Evolutionary conservation across 2,329 filamentous ascomycete species (phyloP).

Genomic region (Allantophomopsis cytisporea): DNA sequence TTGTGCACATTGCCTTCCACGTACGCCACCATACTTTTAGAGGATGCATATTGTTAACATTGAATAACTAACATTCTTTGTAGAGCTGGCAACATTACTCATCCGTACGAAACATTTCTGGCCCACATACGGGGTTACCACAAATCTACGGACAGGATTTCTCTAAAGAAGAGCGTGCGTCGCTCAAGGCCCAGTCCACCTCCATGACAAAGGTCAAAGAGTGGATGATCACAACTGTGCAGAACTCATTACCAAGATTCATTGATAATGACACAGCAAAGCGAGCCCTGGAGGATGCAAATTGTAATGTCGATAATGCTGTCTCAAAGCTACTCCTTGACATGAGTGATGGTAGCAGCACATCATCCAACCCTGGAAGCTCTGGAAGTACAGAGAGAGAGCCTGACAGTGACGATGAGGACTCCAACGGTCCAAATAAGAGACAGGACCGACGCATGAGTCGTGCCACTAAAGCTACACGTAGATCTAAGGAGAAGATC

Average conservation of each 20-base stretch:
- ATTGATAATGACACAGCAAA: conserved; percentile 34
- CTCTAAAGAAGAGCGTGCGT: conserved; percentile 23
- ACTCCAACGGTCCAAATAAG: conserved; percentile 32
- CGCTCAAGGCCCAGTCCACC: conserved; percentile 20
- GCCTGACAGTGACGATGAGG: conserved; percentile 33
- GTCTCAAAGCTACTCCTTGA: conserved; percentile 35
- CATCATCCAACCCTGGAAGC: conserved; percentile 26
- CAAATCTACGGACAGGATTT: conserved; percentile 20
- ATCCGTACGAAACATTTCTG: conserved; percentile 45
- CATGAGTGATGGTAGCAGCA: conserved; percentile 25
- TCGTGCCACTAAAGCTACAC: conserved; percentile 3
- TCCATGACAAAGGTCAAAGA: conserved; percentile 28
- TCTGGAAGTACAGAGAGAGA: conserved; percentile 34
- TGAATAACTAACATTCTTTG: too few species aligned
- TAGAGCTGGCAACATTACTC: conserved; percentile 54
- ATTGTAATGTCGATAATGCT: conserved; percentile 36
- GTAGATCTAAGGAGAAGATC: conserved; percentile 2
- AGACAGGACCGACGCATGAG: conserved; percentile 15
- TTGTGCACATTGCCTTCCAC: conserved; percentile 47
- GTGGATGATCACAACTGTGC: conserved; percentile 41
- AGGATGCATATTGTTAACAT: too few species aligned
- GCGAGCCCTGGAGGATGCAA: conserved; percentile 31
- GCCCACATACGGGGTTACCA: conserved; percentile 42
- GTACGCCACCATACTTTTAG: conserved; percentile 25
- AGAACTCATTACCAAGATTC: conserved; percentile 33